phyloP scores from a whole-genome alignment of 345 rosid genomes.

The Geranium brycei region DNA sequence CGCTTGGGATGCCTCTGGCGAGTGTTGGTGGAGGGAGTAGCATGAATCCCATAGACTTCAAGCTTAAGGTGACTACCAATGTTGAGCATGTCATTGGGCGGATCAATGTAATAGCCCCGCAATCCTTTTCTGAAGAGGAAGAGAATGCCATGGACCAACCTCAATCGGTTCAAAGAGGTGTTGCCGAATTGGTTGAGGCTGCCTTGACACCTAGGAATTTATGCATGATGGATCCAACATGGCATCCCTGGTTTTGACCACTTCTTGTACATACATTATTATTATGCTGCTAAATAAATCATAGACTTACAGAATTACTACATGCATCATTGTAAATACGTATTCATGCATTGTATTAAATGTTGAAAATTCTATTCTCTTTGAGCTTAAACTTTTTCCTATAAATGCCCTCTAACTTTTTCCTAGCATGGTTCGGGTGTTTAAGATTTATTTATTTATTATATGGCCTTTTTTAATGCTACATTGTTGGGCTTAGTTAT shows the following conservation, averaged over 20 bases:
- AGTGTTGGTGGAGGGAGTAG: constrained; percentile 49
- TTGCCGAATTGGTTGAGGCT: constrained; percentile 72
- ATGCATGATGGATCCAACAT: constrained; percentile 99
- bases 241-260: constrained; percentile 95
- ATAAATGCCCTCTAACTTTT: no score
- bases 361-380: no score
- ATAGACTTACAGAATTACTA: no score
- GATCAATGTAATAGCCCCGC: constrained; percentile 70
- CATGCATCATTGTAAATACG: no score
- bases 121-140: constrained; percentile 80
- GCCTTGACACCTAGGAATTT: constrained; percentile 80
- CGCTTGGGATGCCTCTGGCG: constrained; percentile 53
- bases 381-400: no score
- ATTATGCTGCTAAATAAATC: no score
- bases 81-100: constrained; percentile 64
- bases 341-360: no score
- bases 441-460: no score
- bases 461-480: no score
- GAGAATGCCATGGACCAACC: constrained; percentile 74
- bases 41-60: constrained; percentile 63
- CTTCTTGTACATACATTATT: no score
- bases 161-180: constrained; percentile 85
- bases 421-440: no score
- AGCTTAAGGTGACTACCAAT: constrained; percentile 60
- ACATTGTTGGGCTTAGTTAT: no score